Evolutionary conservation across 208 protist genomes (phyloP), one percentile per base, ranked within the genome.

Genomic region (Leishmania mexicana): DNA sequence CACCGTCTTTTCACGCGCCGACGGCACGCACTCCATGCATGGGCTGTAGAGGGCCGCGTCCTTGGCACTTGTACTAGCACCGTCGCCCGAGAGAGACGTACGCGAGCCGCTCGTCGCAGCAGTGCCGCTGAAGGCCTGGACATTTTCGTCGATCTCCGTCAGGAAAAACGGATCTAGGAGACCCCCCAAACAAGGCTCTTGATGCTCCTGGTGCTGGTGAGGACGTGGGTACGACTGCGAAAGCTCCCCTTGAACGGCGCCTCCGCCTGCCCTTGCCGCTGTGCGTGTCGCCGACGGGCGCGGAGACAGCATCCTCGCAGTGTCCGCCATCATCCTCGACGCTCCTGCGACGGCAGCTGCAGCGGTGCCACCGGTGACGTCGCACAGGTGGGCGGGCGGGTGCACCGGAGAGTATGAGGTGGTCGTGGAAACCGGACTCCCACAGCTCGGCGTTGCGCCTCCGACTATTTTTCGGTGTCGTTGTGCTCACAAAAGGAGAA

Each of bases 61-160:
- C 70, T 53, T 74, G 19, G 17, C 70, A 53, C 47, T 45, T 35
- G 31, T 21, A 31, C 5, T 17, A 74, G 45, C 70, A 53, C 42
- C 45, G 45, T 51, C 40, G 2, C 70, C 70, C 51, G 70, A 47
- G 70, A 74, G 47, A 45, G 70, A 47, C 70, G 45, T 51, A 21
- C n/a, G 70, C 24, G 45, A n/a, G 40, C 6, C 67, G 40, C 35
- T 47, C 67, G 45, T 57, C 71, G 47, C 24, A 54, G 42, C 71
- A 15, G 45, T 57, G 47, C n/a, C 35, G 45, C 28, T 62, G 11
- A 10, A n/a, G 19, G n/a, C 4, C 53, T 40, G 75, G 1, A 79
- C 45, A 24, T 79, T 79, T 35, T 79, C 58, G 17, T 79, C 75
- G 10, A 79, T 79, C 75, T 57, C 75, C 75, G 58, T 24, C 42